A percentile compares a stretch with the other conserved stretches of the same genome.
phyloP scores from a whole-genome alignment of 164 flowering plant species.

The Macadamia integrifolia region DNA sequence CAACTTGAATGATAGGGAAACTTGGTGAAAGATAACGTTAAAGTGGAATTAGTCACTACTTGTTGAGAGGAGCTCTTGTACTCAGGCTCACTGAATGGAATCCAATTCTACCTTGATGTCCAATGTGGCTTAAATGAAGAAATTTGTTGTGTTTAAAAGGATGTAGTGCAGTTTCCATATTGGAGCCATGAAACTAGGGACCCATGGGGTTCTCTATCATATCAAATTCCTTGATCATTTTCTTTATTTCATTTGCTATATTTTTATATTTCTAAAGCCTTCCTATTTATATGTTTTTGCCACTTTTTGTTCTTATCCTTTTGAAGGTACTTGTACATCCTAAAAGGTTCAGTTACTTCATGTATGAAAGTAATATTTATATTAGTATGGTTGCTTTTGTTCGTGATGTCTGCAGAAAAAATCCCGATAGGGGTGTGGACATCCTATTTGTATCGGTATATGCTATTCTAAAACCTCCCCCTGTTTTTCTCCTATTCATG shows the following conservation, averaged over 20 bases:
- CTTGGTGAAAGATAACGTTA: too few relatives aligned
- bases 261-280: not conserved
- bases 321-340: constrained; percentile 64
- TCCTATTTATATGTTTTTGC: not conserved
- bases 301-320: not conserved
- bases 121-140: too few relatives aligned
- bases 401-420: constrained; percentile 74
- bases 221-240: not conserved
- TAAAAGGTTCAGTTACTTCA: constrained; percentile 38
- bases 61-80: too few relatives aligned
- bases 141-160: too few relatives aligned
- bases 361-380: constrained; percentile 40
- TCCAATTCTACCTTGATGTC: too few relatives aligned
- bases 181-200: not conserved
- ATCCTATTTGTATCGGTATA: constrained; percentile 86
- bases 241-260: not conserved
- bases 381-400: constrained; percentile 82
- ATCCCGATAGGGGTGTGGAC: constrained; percentile 98
- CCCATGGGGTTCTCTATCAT: not conserved
- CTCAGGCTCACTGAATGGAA: too few relatives aligned
- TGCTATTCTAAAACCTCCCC: not conserved
- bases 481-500: constrained; percentile 6
- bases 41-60: too few relatives aligned
- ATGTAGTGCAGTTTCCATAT: not conserved
- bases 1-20: too few relatives aligned